Conservation (phyloP, 2,329 filamentous ascomycete genomes). For the Mariannaea sp. region DNA sequence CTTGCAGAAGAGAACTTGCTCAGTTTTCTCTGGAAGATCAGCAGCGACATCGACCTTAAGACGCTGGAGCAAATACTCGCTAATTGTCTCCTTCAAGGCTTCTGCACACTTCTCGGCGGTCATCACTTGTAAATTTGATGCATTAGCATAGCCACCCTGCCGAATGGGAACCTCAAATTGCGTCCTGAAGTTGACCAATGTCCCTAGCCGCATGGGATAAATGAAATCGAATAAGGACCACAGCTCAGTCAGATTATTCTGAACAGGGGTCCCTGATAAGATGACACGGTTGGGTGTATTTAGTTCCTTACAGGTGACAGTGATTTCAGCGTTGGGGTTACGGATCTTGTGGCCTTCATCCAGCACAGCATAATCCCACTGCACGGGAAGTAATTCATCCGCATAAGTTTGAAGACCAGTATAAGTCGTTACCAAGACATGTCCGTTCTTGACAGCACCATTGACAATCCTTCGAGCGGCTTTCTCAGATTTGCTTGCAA, state of each 20-base stretch:
- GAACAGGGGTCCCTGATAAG: slow-evolving; percentile 94
- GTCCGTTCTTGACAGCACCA: slow-evolving; percentile 80
- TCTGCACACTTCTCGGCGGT: slow-evolving; percentile 94
- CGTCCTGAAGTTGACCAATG: slow-evolving; percentile 84
- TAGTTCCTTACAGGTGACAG: slow-evolving; percentile 92
- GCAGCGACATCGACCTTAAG: slow-evolving; percentile 93
- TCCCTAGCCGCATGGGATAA: slow-evolving; percentile 93
- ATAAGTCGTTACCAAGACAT: slow-evolving; percentile 95
- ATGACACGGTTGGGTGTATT: slow-evolving; percentile 90
- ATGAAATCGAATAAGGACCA: slow-evolving; percentile 99
- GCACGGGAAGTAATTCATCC: slow-evolving; percentile 76
- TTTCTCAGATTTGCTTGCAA: slow-evolving; percentile 48
- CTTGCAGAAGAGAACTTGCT: slow-evolving; percentile 95
- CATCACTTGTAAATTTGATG: slow-evolving; percentile 90
- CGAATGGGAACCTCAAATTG: slow-evolving; percentile 95
- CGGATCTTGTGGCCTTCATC: slow-evolving; percentile 99
- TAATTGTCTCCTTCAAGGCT: slow-evolving; percentile 90
- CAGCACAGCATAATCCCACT: slow-evolving; percentile 93
- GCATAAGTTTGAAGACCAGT: slow-evolving; percentile 93
- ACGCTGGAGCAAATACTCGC: slow-evolving; percentile 88
- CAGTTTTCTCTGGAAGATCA: slow-evolving; percentile 92
- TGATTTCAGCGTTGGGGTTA: slow-evolving; percentile 93
- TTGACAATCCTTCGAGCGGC: slow-evolving; percentile 81
- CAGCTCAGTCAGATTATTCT: slow-evolving; percentile 92
- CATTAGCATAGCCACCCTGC: slow-evolving; percentile 92